phyloP scores from a whole-genome alignment of 306 rosid genomes.

The Fagus crenata region DNA sequence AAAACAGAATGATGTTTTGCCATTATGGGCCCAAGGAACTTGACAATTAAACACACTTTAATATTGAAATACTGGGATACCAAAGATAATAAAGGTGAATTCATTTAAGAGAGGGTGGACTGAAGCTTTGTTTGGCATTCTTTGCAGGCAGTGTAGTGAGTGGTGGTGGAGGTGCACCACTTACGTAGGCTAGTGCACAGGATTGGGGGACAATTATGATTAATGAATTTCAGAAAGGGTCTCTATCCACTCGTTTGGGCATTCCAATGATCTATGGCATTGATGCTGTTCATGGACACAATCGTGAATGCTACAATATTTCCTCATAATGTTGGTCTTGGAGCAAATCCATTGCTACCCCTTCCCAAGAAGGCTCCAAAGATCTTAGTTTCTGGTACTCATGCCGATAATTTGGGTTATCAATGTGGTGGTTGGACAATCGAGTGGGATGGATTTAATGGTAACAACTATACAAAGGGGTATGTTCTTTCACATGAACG shows the following conservation, averaged over 20 bases:
- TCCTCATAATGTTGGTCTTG: conserved; percentile 94
- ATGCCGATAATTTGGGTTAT: conserved; percentile 94
- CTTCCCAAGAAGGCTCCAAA: conserved; percentile 69
- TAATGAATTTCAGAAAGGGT: conserved; percentile 75
- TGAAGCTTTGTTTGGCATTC: conserved; percentile 6
- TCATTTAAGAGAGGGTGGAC: conserved; percentile 8
- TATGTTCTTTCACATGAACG: conserved; percentile 33
- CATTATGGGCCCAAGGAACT: background rate
- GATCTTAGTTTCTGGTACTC: conserved; percentile 79
- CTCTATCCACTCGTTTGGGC: conserved; percentile 77
- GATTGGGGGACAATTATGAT: conserved; percentile 89
- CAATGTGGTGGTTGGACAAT: conserved; percentile 99
- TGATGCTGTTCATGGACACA: conserved; percentile 99
- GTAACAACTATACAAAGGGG: conserved; percentile 72
- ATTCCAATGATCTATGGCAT: conserved; percentile 97
- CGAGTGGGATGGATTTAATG: conserved; percentile 88
- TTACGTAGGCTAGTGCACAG: conserved; percentile 77
- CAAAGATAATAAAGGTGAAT: conserved; percentile 1
- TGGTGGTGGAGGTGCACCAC: conserved; percentile 93
- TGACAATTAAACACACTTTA: background rate
- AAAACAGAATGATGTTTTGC: background rate
- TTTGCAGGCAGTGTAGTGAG: conserved; percentile 89
- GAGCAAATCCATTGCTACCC: conserved; percentile 76
- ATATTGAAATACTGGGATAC: background rate
- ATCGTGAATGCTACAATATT: conserved; percentile 94